A percentile compares a stretch with the other conserved stretches of the same genome.
Evolutionary conservation across 2,329 filamentous ascomycete species (phyloP).

Genomic region (Fusarium humuli): DNA sequence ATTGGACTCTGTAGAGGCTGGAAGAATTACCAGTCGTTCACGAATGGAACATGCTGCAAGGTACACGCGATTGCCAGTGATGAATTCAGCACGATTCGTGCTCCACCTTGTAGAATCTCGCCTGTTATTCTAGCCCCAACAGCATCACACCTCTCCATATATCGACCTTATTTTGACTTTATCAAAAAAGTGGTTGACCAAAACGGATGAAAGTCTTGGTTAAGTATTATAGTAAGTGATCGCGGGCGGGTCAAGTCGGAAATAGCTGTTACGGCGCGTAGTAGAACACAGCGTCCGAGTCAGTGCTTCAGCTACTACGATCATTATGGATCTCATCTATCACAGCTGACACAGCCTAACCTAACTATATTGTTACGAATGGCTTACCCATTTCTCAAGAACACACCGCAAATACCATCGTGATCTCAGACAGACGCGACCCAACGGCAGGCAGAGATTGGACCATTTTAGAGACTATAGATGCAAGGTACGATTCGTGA

Average conservation of each 20-base stretch:
- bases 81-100: not conserved
- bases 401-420: slow-evolving; percentile 11
- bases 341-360: not conserved
- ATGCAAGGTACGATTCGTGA: slow-evolving; percentile 6
- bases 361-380: not conserved
- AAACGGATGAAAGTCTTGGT: not conserved
- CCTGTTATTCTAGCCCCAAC: not conserved
- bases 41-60: not conserved
- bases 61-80: not conserved
- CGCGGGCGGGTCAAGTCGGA: not conserved
- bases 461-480: not conserved
- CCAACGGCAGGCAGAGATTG: not conserved
- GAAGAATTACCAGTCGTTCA: not conserved
- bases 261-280: not conserved
- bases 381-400: not conserved
- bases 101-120: not conserved
- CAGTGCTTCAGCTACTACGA: slow-evolving; percentile 1
- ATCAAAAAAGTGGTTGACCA: not conserved
- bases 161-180: not conserved
- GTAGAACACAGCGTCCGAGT: not conserved
- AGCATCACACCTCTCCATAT: not conserved
- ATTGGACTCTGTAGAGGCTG: not conserved
- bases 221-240: not conserved
- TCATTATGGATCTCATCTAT: not conserved
- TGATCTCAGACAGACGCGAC: not conserved